Evolutionary conservation across 495 filamentous ascomycete species (phyloP).

Genomic region (Penicillium goetzii): DNA sequence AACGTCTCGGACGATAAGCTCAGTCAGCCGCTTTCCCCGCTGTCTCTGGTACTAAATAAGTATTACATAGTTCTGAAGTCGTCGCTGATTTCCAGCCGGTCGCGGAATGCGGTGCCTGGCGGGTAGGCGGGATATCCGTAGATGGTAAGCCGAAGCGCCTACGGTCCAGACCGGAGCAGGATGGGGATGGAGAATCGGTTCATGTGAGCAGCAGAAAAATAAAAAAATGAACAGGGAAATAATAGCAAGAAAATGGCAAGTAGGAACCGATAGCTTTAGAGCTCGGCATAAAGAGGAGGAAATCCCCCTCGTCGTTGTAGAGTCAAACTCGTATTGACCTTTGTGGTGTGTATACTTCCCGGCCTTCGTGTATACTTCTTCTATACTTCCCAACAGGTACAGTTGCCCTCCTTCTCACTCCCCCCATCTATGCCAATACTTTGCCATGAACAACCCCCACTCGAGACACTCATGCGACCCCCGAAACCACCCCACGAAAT

Average conservation of each 20-base stretch:
- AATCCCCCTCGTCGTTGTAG: not conserved
- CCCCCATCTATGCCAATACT: not conserved
- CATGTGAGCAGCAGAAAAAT: slow-evolving; percentile 42
- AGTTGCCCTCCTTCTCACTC: not conserved
- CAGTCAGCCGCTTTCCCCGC: not conserved
- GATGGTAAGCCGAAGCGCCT: slow-evolving; percentile 43
- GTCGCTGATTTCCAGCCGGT: not conserved
- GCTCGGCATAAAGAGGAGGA: not conserved
- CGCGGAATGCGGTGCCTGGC: slow-evolving; percentile 23
- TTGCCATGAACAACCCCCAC: not conserved
- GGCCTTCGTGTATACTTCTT: not conserved
- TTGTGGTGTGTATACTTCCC: not conserved
- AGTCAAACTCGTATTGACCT: not conserved
- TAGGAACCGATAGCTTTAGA: not conserved
- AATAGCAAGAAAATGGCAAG: slow-evolving; percentile 11
- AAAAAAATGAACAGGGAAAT: slow-evolving; percentile 24
- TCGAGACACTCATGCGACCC: not conserved
- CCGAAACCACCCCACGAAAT: not conserved
- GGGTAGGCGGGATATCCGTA: slow-evolving; percentile 40
- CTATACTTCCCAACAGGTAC: not conserved
- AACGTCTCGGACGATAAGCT: slow-evolving; percentile 26
- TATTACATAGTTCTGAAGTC: not conserved
- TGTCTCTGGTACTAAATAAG: not conserved
- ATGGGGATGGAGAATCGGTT: slow-evolving; percentile 19
- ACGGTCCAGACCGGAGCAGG: slow-evolving; percentile 28